Evolutionary conservation across 2,329 filamentous ascomycete genomes (phyloP).

Genomic region (Parastagonospora avenae): DNA sequence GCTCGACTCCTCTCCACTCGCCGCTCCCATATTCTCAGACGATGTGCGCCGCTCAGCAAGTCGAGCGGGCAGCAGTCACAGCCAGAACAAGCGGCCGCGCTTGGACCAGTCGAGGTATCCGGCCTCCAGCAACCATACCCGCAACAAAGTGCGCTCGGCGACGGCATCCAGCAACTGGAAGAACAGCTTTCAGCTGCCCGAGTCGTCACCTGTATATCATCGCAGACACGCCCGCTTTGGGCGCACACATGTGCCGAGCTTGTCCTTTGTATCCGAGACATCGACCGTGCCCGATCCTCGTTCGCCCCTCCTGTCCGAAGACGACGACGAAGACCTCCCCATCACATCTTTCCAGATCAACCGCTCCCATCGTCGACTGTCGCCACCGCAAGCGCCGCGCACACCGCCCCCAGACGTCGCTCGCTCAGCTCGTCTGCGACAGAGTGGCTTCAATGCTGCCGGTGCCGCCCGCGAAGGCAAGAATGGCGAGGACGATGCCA

Average conservation of each 20-base stretch:
- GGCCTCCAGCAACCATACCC: slow-evolving; percentile 64
- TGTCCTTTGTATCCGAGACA: slow-evolving; percentile 78
- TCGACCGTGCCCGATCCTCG: slow-evolving; percentile 67
- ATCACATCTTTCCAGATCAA: slow-evolving; percentile 71
- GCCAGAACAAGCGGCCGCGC: slow-evolving; percentile 45
- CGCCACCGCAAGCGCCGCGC: slow-evolving; percentile 66
- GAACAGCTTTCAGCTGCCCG: slow-evolving; percentile 73
- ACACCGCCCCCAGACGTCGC: slow-evolving; percentile 48
- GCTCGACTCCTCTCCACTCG: slow-evolving; percentile 84
- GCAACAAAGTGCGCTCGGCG: slow-evolving; percentile 67
- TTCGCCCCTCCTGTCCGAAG: slow-evolving; percentile 69
- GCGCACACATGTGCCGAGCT: slow-evolving; percentile 71
- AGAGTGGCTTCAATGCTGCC: slow-evolving; percentile 45
- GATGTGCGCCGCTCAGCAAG: slow-evolving; percentile 67
- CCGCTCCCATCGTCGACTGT: slow-evolving; percentile 69
- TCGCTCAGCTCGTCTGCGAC: slow-evolving; percentile 48
- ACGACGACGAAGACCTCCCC: slow-evolving; percentile 83
- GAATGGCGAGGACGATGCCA: slow-evolving; percentile 80
- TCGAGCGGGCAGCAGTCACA: slow-evolving; percentile 59
- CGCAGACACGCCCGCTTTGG: slow-evolving; percentile 73
- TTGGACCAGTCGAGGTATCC: slow-evolving; percentile 41
- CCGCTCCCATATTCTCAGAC: slow-evolving; percentile 83
- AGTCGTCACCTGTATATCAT: slow-evolving; percentile 85
- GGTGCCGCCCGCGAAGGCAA: slow-evolving; percentile 53
- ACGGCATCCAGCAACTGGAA: slow-evolving; percentile 71